Conservation (phyloP, 805 yeast species). For the Spathaspora sp. region DNA sequence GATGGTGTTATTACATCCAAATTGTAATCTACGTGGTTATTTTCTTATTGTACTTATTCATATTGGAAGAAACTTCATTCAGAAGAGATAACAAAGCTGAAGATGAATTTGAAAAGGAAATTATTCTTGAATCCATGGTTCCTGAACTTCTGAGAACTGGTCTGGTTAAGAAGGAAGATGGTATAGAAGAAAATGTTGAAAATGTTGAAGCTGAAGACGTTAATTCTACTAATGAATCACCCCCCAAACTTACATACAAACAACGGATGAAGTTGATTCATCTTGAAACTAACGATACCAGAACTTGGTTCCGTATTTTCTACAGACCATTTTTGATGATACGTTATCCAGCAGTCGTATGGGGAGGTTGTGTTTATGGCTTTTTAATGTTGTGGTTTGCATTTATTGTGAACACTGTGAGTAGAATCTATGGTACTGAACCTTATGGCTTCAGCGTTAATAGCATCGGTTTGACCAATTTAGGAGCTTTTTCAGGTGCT, state of each 20-base stretch:
- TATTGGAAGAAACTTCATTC: slow-evolving; percentile 45
- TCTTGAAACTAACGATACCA: slow-evolving; percentile 34
- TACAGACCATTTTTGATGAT: slow-evolving; percentile 32
- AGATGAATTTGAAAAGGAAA: slow-evolving; percentile 23
- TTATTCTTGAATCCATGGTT: slow-evolving; percentile 26
- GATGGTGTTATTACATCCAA: slow-evolving; percentile 33
- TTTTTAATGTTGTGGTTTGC: slow-evolving; percentile 52
- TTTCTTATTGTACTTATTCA: slow-evolving; percentile 27
- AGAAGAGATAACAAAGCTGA: slow-evolving; percentile 19
- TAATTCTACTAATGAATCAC: slow-evolving; percentile 8
- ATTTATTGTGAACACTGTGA: slow-evolving; percentile 41
- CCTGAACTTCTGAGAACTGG: background rate
- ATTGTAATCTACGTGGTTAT: slow-evolving; percentile 28
- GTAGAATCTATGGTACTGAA: slow-evolving; percentile 28
- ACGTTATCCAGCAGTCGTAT: slow-evolving; percentile 41
- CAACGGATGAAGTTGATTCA: slow-evolving; percentile 35
- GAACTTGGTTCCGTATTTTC: slow-evolving; percentile 37
- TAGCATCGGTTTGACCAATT: slow-evolving; percentile 40
- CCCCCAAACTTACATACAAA: slow-evolving; percentile 24
- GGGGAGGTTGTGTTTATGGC: slow-evolving; percentile 47
- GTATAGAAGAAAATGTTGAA: too few species aligned
- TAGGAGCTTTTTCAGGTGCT: slow-evolving; percentile 41
- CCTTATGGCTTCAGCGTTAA: slow-evolving; percentile 40
- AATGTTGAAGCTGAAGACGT: slow-evolving; percentile 15
- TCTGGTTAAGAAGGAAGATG: slow-evolving; percentile 4